Evolutionary conservation across 1,284 basidiomycete species (phyloP).

Genomic region (Cryptococcus deneoformans): DNA sequence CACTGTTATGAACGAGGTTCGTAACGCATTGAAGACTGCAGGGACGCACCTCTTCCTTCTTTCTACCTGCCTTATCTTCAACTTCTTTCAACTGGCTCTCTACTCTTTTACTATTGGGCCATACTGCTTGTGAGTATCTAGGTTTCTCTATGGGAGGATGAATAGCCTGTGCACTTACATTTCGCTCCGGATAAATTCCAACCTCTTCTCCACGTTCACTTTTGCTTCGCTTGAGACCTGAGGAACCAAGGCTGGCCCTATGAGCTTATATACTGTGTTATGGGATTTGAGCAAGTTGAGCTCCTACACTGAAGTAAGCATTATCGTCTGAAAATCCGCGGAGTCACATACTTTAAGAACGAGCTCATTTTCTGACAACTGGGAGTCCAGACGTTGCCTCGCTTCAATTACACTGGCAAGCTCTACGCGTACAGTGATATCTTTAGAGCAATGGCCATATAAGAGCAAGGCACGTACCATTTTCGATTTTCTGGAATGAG

Average conservation of each 20-base stretch:
- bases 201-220: constrained; percentile 81
- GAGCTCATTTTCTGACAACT: constrained; percentile 85
- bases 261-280: constrained; percentile 86
- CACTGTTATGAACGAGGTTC: background rate
- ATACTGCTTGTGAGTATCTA: background rate
- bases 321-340: too few species aligned
- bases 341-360: constrained; percentile 71
- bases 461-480: constrained; percentile 38
- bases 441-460: background rate
- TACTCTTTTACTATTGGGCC: constrained; percentile 77
- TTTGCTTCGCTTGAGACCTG: constrained; percentile 89
- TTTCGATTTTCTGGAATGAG: constrained; percentile 77
- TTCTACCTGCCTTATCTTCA: constrained; percentile 68
- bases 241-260: constrained; percentile 86
- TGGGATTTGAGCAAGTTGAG: constrained; percentile 70
- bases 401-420: constrained; percentile 69
- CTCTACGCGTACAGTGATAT: constrained; percentile 50
- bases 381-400: constrained; percentile 78
- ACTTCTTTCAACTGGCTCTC: constrained; percentile 75
- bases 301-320: constrained; percentile 54
- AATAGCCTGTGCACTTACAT: constrained; percentile 60
- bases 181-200: constrained; percentile 86
- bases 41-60: constrained; percentile 66
- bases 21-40: background rate
- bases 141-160: background rate